These are phyloP conservation scores for Penicillium riverlandense DNA, from an alignment of 495 filamentous ascomycete genomes.

Conservation along the genomic window DNA sequence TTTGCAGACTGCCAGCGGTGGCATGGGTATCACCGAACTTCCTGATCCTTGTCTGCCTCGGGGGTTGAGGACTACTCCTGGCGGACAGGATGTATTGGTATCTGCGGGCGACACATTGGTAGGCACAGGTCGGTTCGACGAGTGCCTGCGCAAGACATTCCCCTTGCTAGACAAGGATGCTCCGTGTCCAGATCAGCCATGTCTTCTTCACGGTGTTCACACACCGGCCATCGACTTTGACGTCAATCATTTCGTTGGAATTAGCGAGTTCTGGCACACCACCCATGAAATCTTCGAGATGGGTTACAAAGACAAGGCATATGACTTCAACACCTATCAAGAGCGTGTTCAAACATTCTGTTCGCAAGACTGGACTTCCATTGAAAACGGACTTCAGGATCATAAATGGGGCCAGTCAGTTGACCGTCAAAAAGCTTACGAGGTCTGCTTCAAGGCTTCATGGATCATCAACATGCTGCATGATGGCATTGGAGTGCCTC, in stretches of 20 bases:
- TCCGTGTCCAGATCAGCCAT: constrained; percentile 76
- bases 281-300: constrained; percentile 91
- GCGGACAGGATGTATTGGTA: constrained; percentile 42
- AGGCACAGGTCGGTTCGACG: constrained; percentile 79
- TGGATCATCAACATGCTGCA: constrained; percentile 97
- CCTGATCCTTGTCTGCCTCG: constrained; percentile 88
- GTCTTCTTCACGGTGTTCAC: constrained; percentile 81
- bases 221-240: constrained; percentile 96
- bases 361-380: constrained; percentile 69
- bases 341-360: constrained; percentile 79
- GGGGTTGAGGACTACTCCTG: constrained; percentile 58
- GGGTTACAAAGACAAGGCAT: constrained; percentile 71
- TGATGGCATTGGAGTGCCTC: constrained; percentile 88
- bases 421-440: constrained; percentile 62
- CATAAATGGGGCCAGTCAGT: constrained; percentile 74
- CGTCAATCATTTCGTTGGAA: constrained; percentile 95
- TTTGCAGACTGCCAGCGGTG: constrained; percentile 50
- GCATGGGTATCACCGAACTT: constrained; percentile 50
- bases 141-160: constrained; percentile 74
- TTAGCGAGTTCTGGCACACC: constrained; percentile 98
- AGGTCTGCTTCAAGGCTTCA: constrained; percentile 95
- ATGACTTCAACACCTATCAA: constrained; percentile 90
- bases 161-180: constrained; percentile 87
- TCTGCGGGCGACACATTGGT: constrained; percentile 41
- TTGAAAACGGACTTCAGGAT: constrained; percentile 53